phyloP scores from a whole-genome alignment of 495 filamentous ascomycete species.

The Aspergillus affinis region DNA sequence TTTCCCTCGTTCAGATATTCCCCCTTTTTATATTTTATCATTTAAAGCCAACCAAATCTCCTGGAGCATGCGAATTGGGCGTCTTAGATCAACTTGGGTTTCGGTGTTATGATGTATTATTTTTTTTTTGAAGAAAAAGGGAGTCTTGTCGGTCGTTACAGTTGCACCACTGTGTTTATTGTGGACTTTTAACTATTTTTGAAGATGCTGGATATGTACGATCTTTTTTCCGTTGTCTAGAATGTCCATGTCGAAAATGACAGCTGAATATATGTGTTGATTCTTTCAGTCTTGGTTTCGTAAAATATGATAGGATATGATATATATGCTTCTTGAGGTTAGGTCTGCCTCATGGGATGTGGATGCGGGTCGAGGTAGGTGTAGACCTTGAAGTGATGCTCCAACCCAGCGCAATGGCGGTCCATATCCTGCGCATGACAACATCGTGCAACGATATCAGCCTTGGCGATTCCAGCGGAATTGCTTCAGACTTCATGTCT shows the following conservation, averaged over 20 bases:
- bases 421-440: not conserved
- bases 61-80: constrained; percentile 21
- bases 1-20: constrained; percentile 4
- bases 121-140: not conserved
- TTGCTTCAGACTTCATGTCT: not conserved
- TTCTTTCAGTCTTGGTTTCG: not conserved
- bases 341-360: not conserved
- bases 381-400: not conserved
- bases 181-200: constrained; percentile 13
- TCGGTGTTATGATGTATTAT: constrained; percentile 25
- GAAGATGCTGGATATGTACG: constrained; percentile 5
- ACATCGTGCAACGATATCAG: too few relatives aligned
- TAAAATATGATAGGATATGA: too few relatives aligned
- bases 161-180: constrained; percentile 1
- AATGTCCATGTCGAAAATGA: not conserved
- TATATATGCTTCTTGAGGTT: not conserved
- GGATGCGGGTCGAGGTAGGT: too few relatives aligned
- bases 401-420: not conserved
- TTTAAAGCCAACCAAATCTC: constrained; percentile 7
- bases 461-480: not conserved
- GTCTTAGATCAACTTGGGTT: constrained; percentile 28
- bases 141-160: constrained; percentile 16
- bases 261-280: not conserved
- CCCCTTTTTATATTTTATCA: not conserved
- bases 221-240: not conserved